Conservation (phyloP, 2,329 filamentous ascomycete genomes). For the Colletotrichum eleusines region DNA sequence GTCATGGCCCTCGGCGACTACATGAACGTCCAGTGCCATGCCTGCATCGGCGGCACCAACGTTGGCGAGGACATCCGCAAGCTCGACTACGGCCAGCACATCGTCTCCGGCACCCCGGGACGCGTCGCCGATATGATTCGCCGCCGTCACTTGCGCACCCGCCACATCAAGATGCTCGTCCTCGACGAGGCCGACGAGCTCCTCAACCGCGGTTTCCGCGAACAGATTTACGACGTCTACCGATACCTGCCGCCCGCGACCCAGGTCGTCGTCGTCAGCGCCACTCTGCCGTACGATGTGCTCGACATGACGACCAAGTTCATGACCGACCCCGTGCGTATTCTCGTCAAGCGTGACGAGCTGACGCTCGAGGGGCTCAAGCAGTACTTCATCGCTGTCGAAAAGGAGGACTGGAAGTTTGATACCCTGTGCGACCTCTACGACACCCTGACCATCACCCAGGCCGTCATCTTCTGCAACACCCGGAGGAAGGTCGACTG, state of each 20-base stretch:
- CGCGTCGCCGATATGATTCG: slow-evolving; percentile 80
- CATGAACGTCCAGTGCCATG: slow-evolving; percentile 99
- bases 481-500: slow-evolving; percentile 99
- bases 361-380: slow-evolving; percentile 97
- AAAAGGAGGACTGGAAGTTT: slow-evolving; percentile 99
- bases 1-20: slow-evolving; percentile 99
- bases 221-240: slow-evolving; percentile 99
- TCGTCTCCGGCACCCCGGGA: slow-evolving; percentile 97
- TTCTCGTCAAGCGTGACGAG: slow-evolving; percentile 98
- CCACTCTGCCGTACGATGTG: slow-evolving; percentile 96
- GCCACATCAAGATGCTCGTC: slow-evolving; percentile 74
- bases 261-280: slow-evolving; percentile 97
- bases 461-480: slow-evolving; percentile 99
- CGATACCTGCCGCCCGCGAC: slow-evolving; percentile 96
- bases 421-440: slow-evolving; percentile 98
- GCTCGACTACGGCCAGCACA: slow-evolving; percentile 97
- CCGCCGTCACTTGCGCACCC: slow-evolving; percentile 67
- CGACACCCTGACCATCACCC: slow-evolving; percentile 97
- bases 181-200: slow-evolving; percentile 72
- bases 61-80: slow-evolving; percentile 98
- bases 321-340: slow-evolving; percentile 97
- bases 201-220: slow-evolving; percentile 93
- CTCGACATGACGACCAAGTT: slow-evolving; percentile 99
- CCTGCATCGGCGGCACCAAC: slow-evolving; percentile 97
- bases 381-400: slow-evolving; percentile 99